Conservation (phyloP, 169 alveolate genomes). For the Cyclospora cayetanensis region DNA sequence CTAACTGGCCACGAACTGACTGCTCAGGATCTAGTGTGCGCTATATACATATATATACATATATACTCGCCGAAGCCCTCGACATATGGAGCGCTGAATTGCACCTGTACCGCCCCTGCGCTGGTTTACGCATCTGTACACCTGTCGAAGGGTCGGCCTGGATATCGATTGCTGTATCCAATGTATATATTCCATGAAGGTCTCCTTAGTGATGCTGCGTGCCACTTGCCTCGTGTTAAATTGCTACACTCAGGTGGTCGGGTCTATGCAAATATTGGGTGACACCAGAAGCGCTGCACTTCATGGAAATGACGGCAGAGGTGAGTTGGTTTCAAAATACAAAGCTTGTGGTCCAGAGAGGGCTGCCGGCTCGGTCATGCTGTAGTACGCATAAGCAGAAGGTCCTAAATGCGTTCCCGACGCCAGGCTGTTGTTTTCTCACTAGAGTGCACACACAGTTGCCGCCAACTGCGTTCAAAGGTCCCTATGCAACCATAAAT, state of each 20-base stretch:
- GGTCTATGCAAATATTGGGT: constrained; percentile 51
- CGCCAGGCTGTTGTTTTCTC: background rate
- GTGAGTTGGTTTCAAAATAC: background rate
- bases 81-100: background rate
- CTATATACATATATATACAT: background rate
- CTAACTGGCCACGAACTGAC: constrained; percentile 27
- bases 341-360: no score
- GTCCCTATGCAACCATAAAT: no score
- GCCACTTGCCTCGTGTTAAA: background rate
- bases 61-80: background rate
- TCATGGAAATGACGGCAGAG: constrained; percentile 50
- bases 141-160: background rate
- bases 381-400: no score
- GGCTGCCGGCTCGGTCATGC: no score
- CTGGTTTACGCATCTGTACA: background rate
- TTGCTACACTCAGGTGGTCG: background rate
- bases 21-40: constrained; percentile 38
- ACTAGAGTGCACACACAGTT: no score
- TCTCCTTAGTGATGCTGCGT: background rate
- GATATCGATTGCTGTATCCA: background rate
- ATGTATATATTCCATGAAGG: background rate
- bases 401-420: background rate
- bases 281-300: constrained; percentile 57
- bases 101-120: background rate
- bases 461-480: no score